These are phyloP conservation scores for Dunaliella primolecta DNA, from an alignment of 139 green algal genomes.

Conservation along the genomic window DNA sequence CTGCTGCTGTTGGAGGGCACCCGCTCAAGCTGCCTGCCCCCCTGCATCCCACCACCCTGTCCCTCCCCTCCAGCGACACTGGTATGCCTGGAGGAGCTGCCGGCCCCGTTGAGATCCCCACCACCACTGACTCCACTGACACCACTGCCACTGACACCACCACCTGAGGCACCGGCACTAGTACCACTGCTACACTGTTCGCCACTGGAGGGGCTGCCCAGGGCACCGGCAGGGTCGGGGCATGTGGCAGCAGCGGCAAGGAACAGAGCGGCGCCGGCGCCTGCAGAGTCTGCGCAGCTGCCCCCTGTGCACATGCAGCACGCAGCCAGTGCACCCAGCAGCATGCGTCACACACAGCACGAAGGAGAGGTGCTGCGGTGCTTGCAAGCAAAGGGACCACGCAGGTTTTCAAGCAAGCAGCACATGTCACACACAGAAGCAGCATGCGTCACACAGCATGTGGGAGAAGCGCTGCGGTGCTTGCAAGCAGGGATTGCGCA, in stretches of 20 bases:
- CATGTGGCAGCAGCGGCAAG: not conserved
- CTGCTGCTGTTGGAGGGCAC: not conserved
- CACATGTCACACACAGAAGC: too few species aligned
- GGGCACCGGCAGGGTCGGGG: not conserved
- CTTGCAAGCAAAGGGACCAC: too few species aligned
- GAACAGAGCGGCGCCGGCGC: not conserved
- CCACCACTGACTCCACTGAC: not conserved
- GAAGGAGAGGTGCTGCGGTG: too few species aligned
- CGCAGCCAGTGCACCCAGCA: too few species aligned
- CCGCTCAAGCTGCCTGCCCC: not conserved
- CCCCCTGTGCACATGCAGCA: not conserved
- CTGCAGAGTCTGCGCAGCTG: not conserved
- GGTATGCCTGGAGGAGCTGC: not conserved
- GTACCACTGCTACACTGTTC: not conserved
- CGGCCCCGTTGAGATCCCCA: not conserved
- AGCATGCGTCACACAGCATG: too few species aligned
- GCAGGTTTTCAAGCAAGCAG: too few species aligned
- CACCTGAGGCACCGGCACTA: not conserved
- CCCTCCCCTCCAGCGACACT: not conserved
- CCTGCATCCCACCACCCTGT: too few species aligned
- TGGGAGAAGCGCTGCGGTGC: too few species aligned
- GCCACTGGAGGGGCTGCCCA: not conserved
- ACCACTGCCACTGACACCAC: too few species aligned
- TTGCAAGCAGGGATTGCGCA: too few species aligned
- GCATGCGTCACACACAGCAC: too few species aligned